Conservation (phyloP, 2,329 filamentous ascomycete species). For the Berkeleyomyces rouxiae region DNA sequence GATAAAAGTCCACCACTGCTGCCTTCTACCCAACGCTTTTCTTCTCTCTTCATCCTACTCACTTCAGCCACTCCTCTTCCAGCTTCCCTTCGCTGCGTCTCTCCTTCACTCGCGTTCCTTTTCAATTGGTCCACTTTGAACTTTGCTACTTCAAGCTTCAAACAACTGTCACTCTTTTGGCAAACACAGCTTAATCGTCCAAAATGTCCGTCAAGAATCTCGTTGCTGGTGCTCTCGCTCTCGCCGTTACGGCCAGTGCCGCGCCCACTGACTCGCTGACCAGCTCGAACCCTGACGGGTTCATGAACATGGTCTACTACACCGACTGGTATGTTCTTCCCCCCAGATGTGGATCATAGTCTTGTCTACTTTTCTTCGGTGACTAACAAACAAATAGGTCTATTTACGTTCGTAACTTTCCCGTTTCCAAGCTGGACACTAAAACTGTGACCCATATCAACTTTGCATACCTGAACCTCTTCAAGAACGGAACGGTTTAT, state of each 20-base stretch:
- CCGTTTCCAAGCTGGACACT: slow-evolving; percentile 52
- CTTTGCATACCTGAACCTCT: slow-evolving; percentile 66
- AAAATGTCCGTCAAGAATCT: slow-evolving; percentile 5
- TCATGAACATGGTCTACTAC: slow-evolving; percentile 13
- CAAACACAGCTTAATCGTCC: neutral
- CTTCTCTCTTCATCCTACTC: neutral
- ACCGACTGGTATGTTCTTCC: slow-evolving; percentile 10
- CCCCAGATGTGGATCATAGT: neutral
- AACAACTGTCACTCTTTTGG: neutral
- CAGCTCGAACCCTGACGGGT: neutral
- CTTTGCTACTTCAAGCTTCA: neutral
- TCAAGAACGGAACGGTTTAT: slow-evolving; percentile 53
- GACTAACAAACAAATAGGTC: slow-evolving; percentile 28
- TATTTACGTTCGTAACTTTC: slow-evolving; percentile 60
- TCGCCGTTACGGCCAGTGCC: neutral
- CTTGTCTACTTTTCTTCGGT: neutral
- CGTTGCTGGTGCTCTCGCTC: slow-evolving; percentile 6
- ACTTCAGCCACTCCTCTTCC: neutral
- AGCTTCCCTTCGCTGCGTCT: neutral
- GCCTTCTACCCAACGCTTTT: too few species aligned
- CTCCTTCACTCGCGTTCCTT: neutral
- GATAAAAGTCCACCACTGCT: neutral
- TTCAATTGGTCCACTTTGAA: neutral
- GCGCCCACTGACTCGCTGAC: neutral
- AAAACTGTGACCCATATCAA: slow-evolving; percentile 61